A percentile compares a stretch with the other conserved stretches of the same genome.
These are phyloP conservation scores for Leishmania aethiopica DNA, from an alignment of 208 protist species.

Conservation along the genomic window DNA sequence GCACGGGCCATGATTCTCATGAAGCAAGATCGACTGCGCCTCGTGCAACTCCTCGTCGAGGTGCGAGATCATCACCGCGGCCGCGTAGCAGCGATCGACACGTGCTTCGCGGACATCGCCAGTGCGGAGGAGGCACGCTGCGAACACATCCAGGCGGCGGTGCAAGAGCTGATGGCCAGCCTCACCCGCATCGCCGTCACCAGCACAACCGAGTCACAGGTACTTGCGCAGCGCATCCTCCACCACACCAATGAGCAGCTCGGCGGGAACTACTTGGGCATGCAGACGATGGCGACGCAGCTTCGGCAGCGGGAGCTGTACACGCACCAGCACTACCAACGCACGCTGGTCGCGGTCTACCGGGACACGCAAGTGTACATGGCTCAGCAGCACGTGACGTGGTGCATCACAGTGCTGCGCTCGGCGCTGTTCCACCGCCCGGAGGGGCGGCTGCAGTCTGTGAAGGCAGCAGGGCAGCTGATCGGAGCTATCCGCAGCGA, in stretches of 20 bases:
- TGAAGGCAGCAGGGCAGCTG: constrained; percentile 43
- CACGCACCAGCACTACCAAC: constrained; percentile 62
- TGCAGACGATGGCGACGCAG: constrained; percentile 56
- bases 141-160: constrained; percentile 35
- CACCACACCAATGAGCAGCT: constrained; percentile 74
- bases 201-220: constrained; percentile 74
- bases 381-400: constrained; percentile 46
- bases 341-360: constrained; percentile 50
- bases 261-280: constrained; percentile 53
- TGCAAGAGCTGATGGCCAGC: constrained; percentile 61
- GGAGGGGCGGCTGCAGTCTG: constrained; percentile 31
- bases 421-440: constrained; percentile 65
- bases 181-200: constrained; percentile 75
- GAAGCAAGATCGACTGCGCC: constrained; percentile 52
- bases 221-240: constrained; percentile 80
- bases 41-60: constrained; percentile 45
- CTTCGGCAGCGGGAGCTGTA: constrained; percentile 72
- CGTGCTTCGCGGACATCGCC: constrained; percentile 41
- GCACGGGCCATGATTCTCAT: constrained; percentile 43
- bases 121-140: constrained; percentile 54
- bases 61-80: constrained; percentile 34
- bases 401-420: constrained; percentile 57
- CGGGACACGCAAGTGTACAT: constrained; percentile 46
- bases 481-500: constrained; percentile 43
- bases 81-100: constrained; percentile 44